These are phyloP conservation scores for Ananas comosus DNA, from an alignment of 176 grass and related monocot species.

Conservation along the genomic window DNA sequence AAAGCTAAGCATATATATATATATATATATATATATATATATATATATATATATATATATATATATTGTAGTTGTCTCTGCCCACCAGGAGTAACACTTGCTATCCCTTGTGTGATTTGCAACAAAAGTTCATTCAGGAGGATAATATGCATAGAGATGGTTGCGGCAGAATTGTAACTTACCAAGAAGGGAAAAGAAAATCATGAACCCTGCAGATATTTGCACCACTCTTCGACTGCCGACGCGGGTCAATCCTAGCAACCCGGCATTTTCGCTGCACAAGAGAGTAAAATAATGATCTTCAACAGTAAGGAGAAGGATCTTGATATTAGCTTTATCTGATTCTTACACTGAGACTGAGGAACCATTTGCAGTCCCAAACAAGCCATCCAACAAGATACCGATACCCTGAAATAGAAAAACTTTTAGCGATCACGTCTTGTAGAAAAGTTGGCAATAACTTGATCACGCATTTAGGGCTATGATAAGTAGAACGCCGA, in stretches of 20 bases:
- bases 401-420: slow-evolving; percentile 49
- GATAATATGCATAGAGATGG: neutral
- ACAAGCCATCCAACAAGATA: slow-evolving; percentile 69
- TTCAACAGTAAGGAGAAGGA: neutral
- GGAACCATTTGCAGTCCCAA: slow-evolving; percentile 72
- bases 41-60: neutral
- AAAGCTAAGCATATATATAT: neutral
- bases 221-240: slow-evolving; percentile 87
- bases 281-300: slow-evolving; percentile 13
- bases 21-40: neutral
- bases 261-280: slow-evolving; percentile 74
- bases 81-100: neutral
- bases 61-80: neutral
- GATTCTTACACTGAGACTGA: slow-evolving; percentile 57
- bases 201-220: slow-evolving; percentile 97
- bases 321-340: neutral
- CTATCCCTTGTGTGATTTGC: neutral
- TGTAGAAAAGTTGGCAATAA: neutral
- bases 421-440: slow-evolving; percentile 1
- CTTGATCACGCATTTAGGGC: neutral
- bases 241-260: slow-evolving; percentile 64
- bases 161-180: slow-evolving; percentile 7
- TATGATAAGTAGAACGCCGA: neutral
- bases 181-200: slow-evolving; percentile 95
- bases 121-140: neutral